These are phyloP conservation scores for Lolium perenne DNA, from an alignment of 176 grass and related monocot species.

Conservation along the genomic window DNA sequence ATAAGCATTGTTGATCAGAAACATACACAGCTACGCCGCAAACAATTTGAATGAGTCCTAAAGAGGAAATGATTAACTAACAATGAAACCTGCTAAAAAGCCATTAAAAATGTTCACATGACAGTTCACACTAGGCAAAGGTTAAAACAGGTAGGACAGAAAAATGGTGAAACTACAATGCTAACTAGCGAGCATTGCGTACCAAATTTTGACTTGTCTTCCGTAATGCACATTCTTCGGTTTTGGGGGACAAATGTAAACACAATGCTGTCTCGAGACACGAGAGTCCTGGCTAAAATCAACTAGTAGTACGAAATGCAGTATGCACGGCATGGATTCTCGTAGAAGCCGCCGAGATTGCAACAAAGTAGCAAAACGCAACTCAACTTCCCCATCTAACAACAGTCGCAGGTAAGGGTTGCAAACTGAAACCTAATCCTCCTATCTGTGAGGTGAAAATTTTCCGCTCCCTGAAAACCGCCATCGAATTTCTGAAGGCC, in stretches of 20 bases:
- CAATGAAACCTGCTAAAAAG: neutral
- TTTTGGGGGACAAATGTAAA: neutral
- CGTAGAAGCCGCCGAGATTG: neutral
- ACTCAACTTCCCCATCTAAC: neutral
- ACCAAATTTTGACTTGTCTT: slow-evolving; percentile 11
- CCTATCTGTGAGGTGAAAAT: neutral
- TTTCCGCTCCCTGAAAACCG: neutral
- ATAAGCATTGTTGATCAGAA: slow-evolving; percentile 17
- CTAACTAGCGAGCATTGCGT: neutral
- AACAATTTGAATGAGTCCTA: slow-evolving; percentile 4
- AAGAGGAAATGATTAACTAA: neutral
- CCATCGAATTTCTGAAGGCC: neutral
- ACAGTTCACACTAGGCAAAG: neutral
- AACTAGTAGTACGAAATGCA: neutral
- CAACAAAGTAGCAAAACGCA: neutral
- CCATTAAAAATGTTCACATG: neutral
- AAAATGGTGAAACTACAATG: slow-evolving; percentile 1
- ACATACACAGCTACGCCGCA: slow-evolving; percentile 3
- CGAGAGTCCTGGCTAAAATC: neutral
- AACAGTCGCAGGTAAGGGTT: neutral
- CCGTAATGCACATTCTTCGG: neutral
- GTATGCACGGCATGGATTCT: neutral
- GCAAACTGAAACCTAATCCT: neutral
- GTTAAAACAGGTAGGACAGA: neutral
- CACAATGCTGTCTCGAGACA: neutral